phyloP scores from a whole-genome alignment of 768 basidiomycete species.

The Hortiboletus flavorubellus region DNA sequence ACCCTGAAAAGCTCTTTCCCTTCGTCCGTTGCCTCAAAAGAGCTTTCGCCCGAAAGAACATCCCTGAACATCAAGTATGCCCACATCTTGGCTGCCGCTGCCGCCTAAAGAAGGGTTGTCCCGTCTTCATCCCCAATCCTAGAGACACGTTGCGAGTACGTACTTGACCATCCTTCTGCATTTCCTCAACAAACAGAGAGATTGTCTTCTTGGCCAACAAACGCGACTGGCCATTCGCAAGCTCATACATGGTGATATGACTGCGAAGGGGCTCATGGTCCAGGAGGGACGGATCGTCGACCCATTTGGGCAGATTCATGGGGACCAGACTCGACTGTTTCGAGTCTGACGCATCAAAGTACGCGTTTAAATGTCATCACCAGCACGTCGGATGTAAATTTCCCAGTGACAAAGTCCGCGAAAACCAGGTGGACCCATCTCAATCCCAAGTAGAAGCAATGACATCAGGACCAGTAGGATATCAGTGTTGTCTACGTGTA shows the following conservation, averaged over 20 bases:
- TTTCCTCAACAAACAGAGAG: slow-evolving; percentile 7
- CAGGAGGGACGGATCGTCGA: slow-evolving; percentile 22
- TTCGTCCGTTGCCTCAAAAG: slow-evolving; percentile 5
- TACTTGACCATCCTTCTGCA: slow-evolving; percentile 14
- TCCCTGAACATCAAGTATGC: slow-evolving; percentile 6
- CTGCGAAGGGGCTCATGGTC: slow-evolving; percentile 19
- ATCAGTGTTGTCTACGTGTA: not conserved
- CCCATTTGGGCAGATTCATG: slow-evolving; percentile 18
- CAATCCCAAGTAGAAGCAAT: not conserved
- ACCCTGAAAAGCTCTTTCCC: slow-evolving; percentile 12
- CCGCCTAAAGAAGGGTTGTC: slow-evolving; percentile 9
- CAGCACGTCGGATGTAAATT: not conserved
- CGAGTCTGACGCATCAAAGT: not conserved
- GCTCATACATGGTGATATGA: not conserved
- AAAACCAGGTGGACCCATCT: not conserved
- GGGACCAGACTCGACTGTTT: not conserved
- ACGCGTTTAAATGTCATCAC: not conserved
- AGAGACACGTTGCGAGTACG: not conserved
- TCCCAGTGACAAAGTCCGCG: not conserved
- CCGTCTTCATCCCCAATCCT: not conserved
- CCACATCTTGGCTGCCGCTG: slow-evolving; percentile 14
- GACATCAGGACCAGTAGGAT: not conserved
- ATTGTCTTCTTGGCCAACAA: not conserved
- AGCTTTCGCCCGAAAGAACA: not conserved
- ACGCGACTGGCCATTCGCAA: not conserved